Base-by-base conservation (phyloP, 2,329 filamentous ascomycete species). In the Colletotrichum sidae region DNA sequence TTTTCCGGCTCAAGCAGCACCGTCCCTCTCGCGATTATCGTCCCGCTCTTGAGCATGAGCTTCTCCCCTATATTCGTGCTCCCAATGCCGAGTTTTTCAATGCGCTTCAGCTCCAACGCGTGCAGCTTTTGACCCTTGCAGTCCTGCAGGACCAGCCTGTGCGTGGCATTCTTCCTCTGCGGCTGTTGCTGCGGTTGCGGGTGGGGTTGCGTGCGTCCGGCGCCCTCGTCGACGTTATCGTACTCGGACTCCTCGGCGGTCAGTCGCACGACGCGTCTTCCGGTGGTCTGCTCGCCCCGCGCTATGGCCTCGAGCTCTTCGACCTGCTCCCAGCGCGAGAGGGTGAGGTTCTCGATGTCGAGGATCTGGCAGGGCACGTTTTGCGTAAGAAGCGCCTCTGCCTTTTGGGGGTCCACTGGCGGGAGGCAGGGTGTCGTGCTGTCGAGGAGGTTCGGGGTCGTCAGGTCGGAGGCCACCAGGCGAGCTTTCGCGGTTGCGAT, bases 141-240 rank as follows among this genome's bases (percentile, higher is more conserved):
- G 79, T 99, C 96, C 75, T 98, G 93, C 61, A 99, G 73, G 0
- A 96, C 83, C 35, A 98, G 78, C 62, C 93, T 91, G 80, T 97
- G 94, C 33, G 93, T 90, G 0, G 91, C 87, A 60, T 80, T 80
- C 67, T 75, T 80, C 35, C 76, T 72, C 25, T 74, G 70, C 12
- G 42, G 13, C 42, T 33, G 51, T 35, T 58, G 67, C 44, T 71
- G 70, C 49, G 67, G 70, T 60, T 64, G 64, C 25, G 58, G 55
- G 35, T 49, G 63, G 15, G 17, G 1, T 34, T 13, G 45, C 59
- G n/a, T 15, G 44, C 44, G 9, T 41, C 38, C 38, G 38, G 38
- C 6, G 9, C 70, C 70, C 34, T 76, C 74, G 12, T 75, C 74
- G 12, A 72, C 76, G 8, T 82, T 83, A 2, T 74, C 72, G 4